These are phyloP conservation scores for Sordariomycetes sp. DNA, from an alignment of 2,329 filamentous ascomycete species.

Conservation along the genomic window DNA sequence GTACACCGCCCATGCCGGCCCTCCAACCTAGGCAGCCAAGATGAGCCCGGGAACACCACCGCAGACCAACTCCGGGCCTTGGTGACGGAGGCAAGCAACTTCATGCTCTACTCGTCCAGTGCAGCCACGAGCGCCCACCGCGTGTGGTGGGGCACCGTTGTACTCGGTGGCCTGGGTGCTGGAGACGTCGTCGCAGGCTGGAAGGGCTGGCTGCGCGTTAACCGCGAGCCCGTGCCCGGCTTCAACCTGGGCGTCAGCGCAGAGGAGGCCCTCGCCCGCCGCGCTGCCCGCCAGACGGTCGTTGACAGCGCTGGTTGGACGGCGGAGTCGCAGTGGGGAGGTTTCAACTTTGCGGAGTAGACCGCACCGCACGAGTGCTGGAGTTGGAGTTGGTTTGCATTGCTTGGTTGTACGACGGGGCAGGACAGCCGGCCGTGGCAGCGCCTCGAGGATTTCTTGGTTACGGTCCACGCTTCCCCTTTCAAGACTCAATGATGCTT, in stretches of 20 bases:
- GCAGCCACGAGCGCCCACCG: conserved; percentile 32
- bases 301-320: conserved; percentile 36
- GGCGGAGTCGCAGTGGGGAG: conserved; percentile 39
- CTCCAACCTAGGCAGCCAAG: neutral
- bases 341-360: conserved; percentile 28
- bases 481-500: too few relatives aligned
- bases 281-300: conserved; percentile 25
- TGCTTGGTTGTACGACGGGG: too few relatives aligned
- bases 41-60: conserved; percentile 6
- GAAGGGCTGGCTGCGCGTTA: conserved; percentile 44
- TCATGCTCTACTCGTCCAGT: conserved; percentile 38
- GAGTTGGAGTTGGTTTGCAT: too few relatives aligned
- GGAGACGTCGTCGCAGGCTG: conserved; percentile 22
- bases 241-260: conserved; percentile 29
- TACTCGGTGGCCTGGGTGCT: conserved; percentile 32
- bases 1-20: conserved; percentile 30
- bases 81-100: conserved; percentile 30
- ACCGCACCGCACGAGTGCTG: too few relatives aligned
- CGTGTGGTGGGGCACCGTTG: conserved; percentile 50
- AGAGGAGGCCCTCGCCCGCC: conserved; percentile 34
- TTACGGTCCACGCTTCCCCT: too few relatives aligned
- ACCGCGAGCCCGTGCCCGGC: conserved; percentile 28
- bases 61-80: conserved; percentile 20
- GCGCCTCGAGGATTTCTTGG: too few relatives aligned
- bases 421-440: too few relatives aligned